Conservation (phyloP, 352 stramenopile species). For the Globisporangium okanoganense region DNA sequence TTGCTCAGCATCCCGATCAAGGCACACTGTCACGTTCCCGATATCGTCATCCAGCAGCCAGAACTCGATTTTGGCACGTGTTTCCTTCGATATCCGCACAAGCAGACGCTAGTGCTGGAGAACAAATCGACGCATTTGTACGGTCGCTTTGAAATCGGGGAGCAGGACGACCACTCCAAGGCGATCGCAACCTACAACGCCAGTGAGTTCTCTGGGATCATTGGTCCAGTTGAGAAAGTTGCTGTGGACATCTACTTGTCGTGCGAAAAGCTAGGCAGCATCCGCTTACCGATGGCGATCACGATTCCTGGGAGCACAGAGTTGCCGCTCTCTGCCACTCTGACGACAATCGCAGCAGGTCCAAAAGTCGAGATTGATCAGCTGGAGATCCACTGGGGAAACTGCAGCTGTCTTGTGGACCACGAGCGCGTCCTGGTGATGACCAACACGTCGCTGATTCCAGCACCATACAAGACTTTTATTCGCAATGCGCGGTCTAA, state of each 20-base stretch:
- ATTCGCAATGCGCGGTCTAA: constrained; percentile 90
- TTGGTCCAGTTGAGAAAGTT: constrained; percentile 53
- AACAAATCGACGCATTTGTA: constrained; percentile 82
- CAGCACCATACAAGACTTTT: constrained; percentile 91
- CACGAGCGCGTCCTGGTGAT: constrained; percentile 69
- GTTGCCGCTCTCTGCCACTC: constrained; percentile 83
- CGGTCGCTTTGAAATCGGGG: constrained; percentile 85
- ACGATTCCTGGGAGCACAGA: constrained; percentile 83
- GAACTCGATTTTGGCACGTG: constrained; percentile 89
- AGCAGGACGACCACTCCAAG: constrained; percentile 88
- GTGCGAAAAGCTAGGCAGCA: constrained; percentile 88
- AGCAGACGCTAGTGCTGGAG: constrained; percentile 75
- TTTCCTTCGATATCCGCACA: constrained; percentile 92
- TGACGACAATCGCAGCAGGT: constrained; percentile 81
- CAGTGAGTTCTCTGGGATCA: constrained; percentile 52
- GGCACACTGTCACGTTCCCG: constrained; percentile 86
- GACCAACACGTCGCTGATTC: constrained; percentile 89
- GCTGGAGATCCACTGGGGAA: constrained; percentile 86
- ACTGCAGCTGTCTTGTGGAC: constrained; percentile 87
- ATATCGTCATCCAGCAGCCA: constrained; percentile 51
- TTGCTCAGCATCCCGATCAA: constrained; percentile 87
- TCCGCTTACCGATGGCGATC: constrained; percentile 88
- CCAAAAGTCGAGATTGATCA: constrained; percentile 85
- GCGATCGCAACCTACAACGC: constrained; percentile 79
- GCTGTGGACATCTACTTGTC: constrained; percentile 81